Percentiles rank a stretch among this genome's conserved stretches.
These are phyloP conservation scores for Trichoderma sp. DNA, from an alignment of 2,329 filamentous ascomycete species.

Conservation along the genomic window DNA sequence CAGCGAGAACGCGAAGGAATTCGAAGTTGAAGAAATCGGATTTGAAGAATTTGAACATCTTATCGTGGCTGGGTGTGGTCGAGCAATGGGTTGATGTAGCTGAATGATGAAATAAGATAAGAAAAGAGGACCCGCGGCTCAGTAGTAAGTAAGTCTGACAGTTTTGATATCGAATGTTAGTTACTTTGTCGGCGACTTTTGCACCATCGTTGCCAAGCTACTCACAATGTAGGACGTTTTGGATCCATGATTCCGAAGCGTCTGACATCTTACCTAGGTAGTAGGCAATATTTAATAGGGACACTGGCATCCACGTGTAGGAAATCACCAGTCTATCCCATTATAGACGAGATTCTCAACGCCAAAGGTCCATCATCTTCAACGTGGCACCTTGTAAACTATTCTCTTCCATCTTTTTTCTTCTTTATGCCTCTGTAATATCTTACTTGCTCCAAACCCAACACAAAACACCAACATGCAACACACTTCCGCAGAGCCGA, in stretches of 20 bases:
- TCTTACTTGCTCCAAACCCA: background rate
- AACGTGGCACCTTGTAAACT: background rate
- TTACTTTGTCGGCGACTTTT: background rate
- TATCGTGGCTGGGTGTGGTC: constrained; percentile 25
- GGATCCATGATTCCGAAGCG: background rate
- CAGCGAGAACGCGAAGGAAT: constrained; percentile 29
- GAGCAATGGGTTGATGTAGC: background rate
- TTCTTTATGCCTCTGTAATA: background rate
- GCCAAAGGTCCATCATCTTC: background rate
- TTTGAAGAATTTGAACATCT: constrained; percentile 33
- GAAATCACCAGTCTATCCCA: no score
- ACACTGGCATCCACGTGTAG: background rate
- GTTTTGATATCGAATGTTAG: background rate
- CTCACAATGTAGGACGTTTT: background rate
- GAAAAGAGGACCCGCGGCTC: background rate
- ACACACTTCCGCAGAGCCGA: constrained; percentile 29
- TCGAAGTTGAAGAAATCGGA: constrained; percentile 44
- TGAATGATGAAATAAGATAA: background rate
- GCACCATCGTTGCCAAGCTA: background rate
- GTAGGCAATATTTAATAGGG: background rate
- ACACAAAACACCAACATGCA: background rate
- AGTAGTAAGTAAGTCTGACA: background rate
- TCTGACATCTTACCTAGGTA: background rate
- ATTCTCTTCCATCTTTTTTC: background rate
- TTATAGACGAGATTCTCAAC: background rate